phyloP scores from a whole-genome alignment of 2,329 filamentous ascomycete species.

The Sarocladium brachiariae region DNA sequence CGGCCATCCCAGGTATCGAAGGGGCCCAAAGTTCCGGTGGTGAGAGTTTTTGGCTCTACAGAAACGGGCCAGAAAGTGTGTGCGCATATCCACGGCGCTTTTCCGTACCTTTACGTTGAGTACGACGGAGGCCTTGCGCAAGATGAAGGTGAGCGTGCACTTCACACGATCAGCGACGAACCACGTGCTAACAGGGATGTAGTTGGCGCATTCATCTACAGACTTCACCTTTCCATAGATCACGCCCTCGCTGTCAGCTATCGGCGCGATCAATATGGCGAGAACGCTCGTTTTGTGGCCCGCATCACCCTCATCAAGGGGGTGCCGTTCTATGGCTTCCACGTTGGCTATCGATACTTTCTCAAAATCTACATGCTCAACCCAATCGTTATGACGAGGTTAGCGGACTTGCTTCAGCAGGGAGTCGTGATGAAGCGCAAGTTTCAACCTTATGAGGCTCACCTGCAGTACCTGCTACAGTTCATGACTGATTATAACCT shows the following conservation, averaged over 20 bases:
- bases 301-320: conserved; percentile 90
- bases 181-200: conserved; percentile 13
- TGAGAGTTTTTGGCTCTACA: conserved; percentile 86
- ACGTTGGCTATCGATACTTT: conserved; percentile 85
- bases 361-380: conserved; percentile 94
- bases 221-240: conserved; percentile 80
- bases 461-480: conserved; percentile 85
- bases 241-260: conserved; percentile 84
- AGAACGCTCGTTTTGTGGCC: conserved; percentile 67
- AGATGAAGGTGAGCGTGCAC: conserved; percentile 50
- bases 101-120: conserved; percentile 91
- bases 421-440: conserved; percentile 76
- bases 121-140: conserved; percentile 64
- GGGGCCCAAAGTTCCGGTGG: conserved; percentile 71
- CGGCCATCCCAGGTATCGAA: conserved; percentile 51
- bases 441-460: conserved; percentile 90
- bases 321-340: conserved; percentile 90
- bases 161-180: background rate
- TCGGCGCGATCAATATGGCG: conserved; percentile 64
- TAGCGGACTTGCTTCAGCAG: conserved; percentile 81
- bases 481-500: conserved; percentile 99
- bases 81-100: conserved; percentile 89
- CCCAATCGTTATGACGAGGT: conserved; percentile 75
- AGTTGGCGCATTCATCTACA: conserved; percentile 72
- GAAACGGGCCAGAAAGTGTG: conserved; percentile 95